Percentiles rank a stretch among this genome's conserved stretches.
Conservation (phyloP, 108 stramenopile species). For the Cylindrotheca fusiformis region DNA sequence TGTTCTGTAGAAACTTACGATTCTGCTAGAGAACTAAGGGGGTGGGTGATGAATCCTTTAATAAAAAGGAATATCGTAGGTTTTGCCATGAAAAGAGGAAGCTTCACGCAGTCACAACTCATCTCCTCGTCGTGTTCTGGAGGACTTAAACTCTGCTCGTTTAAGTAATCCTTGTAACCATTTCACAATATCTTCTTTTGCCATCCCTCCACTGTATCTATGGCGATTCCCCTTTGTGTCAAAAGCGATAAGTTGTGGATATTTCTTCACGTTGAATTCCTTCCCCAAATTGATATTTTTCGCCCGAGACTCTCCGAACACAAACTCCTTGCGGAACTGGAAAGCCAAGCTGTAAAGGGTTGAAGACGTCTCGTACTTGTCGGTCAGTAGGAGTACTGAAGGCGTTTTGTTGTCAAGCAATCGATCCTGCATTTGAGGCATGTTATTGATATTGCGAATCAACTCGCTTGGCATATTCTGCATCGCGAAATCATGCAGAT, state of each 20-base stretch:
- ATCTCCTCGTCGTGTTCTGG: no score
- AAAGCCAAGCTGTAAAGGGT: constrained; percentile 68
- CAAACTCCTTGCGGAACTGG: constrained; percentile 51
- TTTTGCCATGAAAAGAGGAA: no score
- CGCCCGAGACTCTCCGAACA: constrained; percentile 74
- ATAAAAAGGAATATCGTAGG: no score
- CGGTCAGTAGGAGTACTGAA: constrained; percentile 60
- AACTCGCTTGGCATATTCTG: constrained; percentile 48
- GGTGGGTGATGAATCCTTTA: no score
- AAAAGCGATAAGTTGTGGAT: constrained; percentile 61
- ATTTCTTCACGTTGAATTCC: constrained; percentile 61
- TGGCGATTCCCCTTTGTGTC: neutral
- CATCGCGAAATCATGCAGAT: constrained; percentile 61
- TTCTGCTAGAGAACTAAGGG: no score
- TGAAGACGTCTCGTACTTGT: constrained; percentile 81
- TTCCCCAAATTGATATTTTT: constrained; percentile 67
- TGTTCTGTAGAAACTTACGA: no score
- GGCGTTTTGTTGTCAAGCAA: constrained; percentile 29
- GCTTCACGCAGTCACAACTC: no score
- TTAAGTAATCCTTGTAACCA: neutral
- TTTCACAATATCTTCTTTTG: neutral
- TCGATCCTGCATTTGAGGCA: constrained; percentile 43
- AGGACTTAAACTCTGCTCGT: no score
- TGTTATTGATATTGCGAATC: constrained; percentile 66
- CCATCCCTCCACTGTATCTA: neutral